A percentile compares a stretch with the other conserved stretches of the same genome.
Evolutionary conservation across 177 flowering plant genomes (phyloP).

Genomic region (Vitis hybrid): DNA sequence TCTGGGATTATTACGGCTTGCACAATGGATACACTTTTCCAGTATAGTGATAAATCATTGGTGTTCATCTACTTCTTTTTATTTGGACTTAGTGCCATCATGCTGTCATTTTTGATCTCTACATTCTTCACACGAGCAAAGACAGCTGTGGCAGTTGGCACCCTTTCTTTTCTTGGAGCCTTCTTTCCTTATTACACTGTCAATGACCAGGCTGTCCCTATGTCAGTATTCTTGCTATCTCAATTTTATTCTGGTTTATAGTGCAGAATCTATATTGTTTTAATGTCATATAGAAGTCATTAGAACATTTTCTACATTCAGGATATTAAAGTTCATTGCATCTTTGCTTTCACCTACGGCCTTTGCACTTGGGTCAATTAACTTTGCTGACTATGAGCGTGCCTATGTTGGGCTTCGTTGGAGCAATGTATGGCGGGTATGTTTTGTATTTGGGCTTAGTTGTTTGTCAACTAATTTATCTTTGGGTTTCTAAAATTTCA

Average conservation of each 20-base stretch:
- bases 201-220: slow-evolving; percentile 71
- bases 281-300: not conserved
- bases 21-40: slow-evolving; percentile 87
- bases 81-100: slow-evolving; percentile 92
- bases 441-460: not conserved
- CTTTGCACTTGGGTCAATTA: slow-evolving; percentile 90
- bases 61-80: slow-evolving; percentile 85
- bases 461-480: slow-evolving; percentile 4
- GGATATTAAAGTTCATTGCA: slow-evolving; percentile 75
- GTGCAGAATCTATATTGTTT: slow-evolving; percentile 1
- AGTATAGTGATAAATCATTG: slow-evolving; percentile 86
- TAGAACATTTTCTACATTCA: slow-evolving; percentile 22
- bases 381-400: slow-evolving; percentile 98
- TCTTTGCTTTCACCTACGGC: slow-evolving; percentile 98
- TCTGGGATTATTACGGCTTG: slow-evolving; percentile 76
- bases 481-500: not conserved
- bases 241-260: slow-evolving; percentile 7
- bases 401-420: slow-evolving; percentile 99
- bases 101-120: slow-evolving; percentile 85
- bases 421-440: slow-evolving; percentile 98
- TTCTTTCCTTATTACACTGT: slow-evolving; percentile 96
- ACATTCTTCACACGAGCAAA: slow-evolving; percentile 94
- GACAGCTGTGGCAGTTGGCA: slow-evolving; percentile 99
- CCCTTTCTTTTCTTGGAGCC: slow-evolving; percentile 91
- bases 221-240: slow-evolving; percentile 50